Evolutionary conservation across 257 asterid species (phyloP).

Genomic region (Nicotiana knightiana): DNA sequence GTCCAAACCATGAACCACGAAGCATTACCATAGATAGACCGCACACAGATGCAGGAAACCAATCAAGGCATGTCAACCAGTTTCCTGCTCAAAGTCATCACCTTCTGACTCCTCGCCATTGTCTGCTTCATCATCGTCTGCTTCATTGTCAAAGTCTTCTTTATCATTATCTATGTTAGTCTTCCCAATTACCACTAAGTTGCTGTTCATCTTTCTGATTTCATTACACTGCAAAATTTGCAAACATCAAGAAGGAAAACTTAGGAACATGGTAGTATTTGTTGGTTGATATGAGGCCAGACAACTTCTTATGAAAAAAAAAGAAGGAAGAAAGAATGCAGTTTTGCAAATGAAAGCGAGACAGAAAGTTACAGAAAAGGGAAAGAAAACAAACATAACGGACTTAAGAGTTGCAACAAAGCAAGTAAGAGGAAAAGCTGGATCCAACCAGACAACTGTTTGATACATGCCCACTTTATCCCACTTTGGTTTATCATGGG

Average conservation of each 20-base stretch:
- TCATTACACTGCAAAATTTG: slow-evolving; percentile 52
- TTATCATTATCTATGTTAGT: slow-evolving; percentile 60
- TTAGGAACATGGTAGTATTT: not conserved
- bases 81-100: slow-evolving; percentile 95
- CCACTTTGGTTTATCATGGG: not conserved
- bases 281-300: not conserved
- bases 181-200: slow-evolving; percentile 61
- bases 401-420: not conserved
- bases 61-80: slow-evolving; percentile 38
- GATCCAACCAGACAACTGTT: not conserved
- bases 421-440: not conserved
- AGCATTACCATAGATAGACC: not conserved
- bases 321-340: not conserved
- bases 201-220: slow-evolving; percentile 64
- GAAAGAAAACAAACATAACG: not conserved
- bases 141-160: slow-evolving; percentile 84
- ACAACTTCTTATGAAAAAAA: not conserved
- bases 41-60: not conserved
- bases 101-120: slow-evolving; percentile 89
- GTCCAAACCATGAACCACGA: not conserved
- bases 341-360: not conserved
- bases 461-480: not conserved
- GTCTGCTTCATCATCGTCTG: slow-evolving; percentile 86
- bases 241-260: not conserved
- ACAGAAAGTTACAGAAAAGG: not conserved